Evolutionary conservation across 75 land plant species (phyloP).

Genomic region (Picea glauca): DNA sequence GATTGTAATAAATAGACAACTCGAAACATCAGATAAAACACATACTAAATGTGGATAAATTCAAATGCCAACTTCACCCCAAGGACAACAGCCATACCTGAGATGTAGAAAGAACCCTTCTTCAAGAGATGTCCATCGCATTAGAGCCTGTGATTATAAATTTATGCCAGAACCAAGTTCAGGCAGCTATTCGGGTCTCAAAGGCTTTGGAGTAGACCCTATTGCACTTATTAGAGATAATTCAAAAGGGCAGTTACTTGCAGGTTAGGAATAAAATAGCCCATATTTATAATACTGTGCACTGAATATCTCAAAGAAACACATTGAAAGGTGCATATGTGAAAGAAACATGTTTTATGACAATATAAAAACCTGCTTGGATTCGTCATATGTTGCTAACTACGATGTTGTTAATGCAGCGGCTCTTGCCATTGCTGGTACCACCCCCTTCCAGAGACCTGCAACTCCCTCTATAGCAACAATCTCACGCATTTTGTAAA

Average conservation of each 20-base stretch:
- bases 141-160: constrained; percentile 32
- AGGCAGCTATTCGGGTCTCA: no score
- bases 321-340: no score
- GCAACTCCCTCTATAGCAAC: constrained; percentile 48
- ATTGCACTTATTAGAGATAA: no score
- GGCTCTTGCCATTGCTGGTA: constrained; percentile 78
- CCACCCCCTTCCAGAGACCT: constrained; percentile 82
- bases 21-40: no score
- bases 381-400: constrained; percentile 80
- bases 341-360: neutral
- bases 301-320: neutral
- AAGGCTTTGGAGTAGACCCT: no score
- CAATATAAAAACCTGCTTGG: constrained; percentile 52
- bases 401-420: constrained; percentile 73
- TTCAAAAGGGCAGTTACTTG: no score
- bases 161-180: neutral
- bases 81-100: constrained; percentile 31
- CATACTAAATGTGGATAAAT: no score
- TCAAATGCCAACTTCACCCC: no score
- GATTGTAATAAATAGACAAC: no score
- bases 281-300: neutral
- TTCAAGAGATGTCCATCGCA: constrained; percentile 45
- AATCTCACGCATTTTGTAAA: constrained; percentile 43
- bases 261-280: no score
- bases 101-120: constrained; percentile 75